Percentiles rank a stretch among this genome's conserved stretches.
Evolutionary conservation across 305 asterid genomes (phyloP).

Genomic region (Ajuga reptans): DNA sequence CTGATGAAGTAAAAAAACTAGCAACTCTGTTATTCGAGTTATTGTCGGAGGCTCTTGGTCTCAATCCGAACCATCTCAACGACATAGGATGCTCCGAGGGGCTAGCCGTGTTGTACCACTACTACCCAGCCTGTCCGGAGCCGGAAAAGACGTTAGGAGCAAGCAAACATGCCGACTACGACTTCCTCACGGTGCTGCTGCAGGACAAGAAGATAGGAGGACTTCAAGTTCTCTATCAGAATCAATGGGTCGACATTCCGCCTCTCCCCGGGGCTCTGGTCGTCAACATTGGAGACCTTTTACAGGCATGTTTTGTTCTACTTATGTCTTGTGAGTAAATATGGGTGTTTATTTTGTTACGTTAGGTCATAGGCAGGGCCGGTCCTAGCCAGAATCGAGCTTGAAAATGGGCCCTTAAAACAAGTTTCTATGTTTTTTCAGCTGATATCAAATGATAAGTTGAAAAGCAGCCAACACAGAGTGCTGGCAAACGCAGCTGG

Average conservation of each 20-base stretch:
- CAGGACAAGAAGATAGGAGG: conserved; percentile 47
- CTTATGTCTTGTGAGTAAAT: background rate
- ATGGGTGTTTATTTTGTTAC: too few species aligned
- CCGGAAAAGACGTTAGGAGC: conserved; percentile 52
- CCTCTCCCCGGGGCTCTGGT: conserved; percentile 44
- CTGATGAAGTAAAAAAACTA: conserved; percentile 29
- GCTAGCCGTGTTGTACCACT: conserved; percentile 32
- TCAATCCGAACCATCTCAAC: conserved; percentile 28
- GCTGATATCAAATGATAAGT: conserved; percentile 43
- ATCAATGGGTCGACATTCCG: conserved; percentile 49
- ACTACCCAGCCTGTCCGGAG: conserved; percentile 55
- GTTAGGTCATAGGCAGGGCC: too few species aligned
- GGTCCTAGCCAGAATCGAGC: too few species aligned
- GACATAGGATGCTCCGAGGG: conserved; percentile 39
- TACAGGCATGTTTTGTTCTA: conserved; percentile 32
- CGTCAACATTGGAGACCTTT: conserved; percentile 49
- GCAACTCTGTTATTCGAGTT: conserved; percentile 30
- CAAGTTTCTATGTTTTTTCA: background rate
- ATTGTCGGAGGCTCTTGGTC: conserved; percentile 47
- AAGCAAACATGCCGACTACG: conserved; percentile 34
- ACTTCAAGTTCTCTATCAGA: conserved; percentile 39
- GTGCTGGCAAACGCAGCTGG: conserved; percentile 39
- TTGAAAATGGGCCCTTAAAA: too few species aligned
- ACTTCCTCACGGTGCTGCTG: conserved; percentile 41
- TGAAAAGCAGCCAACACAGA: conserved; percentile 50